phyloP scores from a whole-genome alignment of 2,329 filamentous ascomycete species.

The Alternaria triticina region DNA sequence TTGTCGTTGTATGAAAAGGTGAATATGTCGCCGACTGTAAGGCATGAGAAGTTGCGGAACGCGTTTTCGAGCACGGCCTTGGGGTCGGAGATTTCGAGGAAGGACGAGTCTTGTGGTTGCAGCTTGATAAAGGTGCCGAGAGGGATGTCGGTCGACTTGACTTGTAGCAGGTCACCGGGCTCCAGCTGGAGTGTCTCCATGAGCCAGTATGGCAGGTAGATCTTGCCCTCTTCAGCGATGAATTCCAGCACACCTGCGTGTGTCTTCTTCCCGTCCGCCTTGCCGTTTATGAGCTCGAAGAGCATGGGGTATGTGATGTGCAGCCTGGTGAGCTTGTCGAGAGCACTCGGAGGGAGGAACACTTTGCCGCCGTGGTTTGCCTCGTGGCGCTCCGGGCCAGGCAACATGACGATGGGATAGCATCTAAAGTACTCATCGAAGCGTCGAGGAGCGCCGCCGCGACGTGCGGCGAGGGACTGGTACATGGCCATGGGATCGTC shows the following conservation, averaged over 20 bases:
- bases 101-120: constrained; percentile 89
- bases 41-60: constrained; percentile 92
- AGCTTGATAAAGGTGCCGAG: constrained; percentile 94
- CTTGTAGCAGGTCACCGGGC: constrained; percentile 90
- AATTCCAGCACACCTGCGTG: constrained; percentile 97
- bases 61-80: constrained; percentile 97
- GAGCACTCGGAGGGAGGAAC: constrained; percentile 91
- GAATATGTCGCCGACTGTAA: constrained; percentile 93
- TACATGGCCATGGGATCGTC: constrained; percentile 63
- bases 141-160: constrained; percentile 92
- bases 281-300: constrained; percentile 93
- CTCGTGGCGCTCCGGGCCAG: constrained; percentile 84
- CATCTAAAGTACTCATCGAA: constrained; percentile 99
- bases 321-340: constrained; percentile 94
- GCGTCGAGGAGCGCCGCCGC: constrained; percentile 66
- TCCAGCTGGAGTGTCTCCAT: constrained; percentile 92
- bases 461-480: constrained; percentile 56
- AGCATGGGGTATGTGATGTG: constrained; percentile 98
- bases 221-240: constrained; percentile 94
- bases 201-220: constrained; percentile 96
- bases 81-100: constrained; percentile 95
- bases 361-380: constrained; percentile 98
- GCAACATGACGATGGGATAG: constrained; percentile 94
- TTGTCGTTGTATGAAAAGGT: constrained; percentile 97
- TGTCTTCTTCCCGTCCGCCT: constrained; percentile 83